Percentiles rank a stretch among this genome's conserved stretches.
These are phyloP conservation scores for Hymenoscyphus occultus DNA, from an alignment of 2,329 filamentous ascomycete species.

Conservation along the genomic window DNA sequence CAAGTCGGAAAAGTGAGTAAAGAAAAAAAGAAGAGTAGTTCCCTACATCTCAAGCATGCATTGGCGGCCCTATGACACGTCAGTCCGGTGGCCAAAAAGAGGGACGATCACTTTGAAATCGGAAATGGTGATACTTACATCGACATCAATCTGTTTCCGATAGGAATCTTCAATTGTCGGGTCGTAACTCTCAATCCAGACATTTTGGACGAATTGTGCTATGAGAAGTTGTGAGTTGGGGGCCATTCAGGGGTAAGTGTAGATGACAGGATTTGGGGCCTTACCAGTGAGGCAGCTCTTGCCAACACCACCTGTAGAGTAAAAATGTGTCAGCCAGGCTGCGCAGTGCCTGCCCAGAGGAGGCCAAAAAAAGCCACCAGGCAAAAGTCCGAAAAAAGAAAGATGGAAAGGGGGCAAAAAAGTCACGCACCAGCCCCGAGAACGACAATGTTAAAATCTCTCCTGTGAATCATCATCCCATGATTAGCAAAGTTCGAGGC, in stretches of 20 bases:
- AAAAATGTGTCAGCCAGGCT: constrained; percentile 32
- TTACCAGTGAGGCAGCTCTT: constrained; percentile 73
- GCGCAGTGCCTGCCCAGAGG: constrained; percentile 13
- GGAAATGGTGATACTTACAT: constrained; percentile 51
- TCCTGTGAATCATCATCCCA: constrained; percentile 37
- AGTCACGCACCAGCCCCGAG: constrained; percentile 54
- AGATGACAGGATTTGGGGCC: constrained; percentile 24
- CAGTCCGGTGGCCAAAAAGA: constrained; percentile 12
- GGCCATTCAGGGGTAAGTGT: constrained; percentile 22
- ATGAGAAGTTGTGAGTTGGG: constrained; percentile 7
- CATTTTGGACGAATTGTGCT: constrained; percentile 75
- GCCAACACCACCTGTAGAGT: constrained; percentile 60
- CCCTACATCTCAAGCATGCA: constrained; percentile 69
- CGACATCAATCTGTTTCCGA: constrained; percentile 61
- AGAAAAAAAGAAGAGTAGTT: neutral
- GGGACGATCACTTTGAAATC: neutral
- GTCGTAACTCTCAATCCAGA: constrained; percentile 70
- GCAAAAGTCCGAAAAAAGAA: neutral
- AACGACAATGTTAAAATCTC: constrained; percentile 66
- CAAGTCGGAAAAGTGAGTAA: constrained; percentile 6
- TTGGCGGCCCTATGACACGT: constrained; percentile 58
- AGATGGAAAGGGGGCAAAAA: neutral
- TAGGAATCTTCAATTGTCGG: constrained; percentile 62
- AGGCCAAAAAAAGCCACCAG: constrained; percentile 10
- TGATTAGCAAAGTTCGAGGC: constrained; percentile 10